Evolutionary conservation across 2,329 filamentous ascomycete genomes (phyloP).

Genomic region (Paraphoma sp.): DNA sequence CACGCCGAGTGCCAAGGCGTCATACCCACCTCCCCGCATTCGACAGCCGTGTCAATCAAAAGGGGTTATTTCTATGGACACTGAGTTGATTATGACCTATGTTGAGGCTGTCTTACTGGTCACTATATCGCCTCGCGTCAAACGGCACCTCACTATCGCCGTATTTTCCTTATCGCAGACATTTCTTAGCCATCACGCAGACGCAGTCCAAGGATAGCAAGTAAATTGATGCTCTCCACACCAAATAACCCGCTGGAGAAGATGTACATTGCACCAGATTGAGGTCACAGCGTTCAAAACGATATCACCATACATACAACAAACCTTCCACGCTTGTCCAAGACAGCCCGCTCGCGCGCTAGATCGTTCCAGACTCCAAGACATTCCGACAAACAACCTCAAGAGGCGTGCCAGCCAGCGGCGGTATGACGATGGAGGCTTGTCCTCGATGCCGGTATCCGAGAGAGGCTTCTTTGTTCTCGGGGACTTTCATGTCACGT

Average conservation of each 20-base stretch:
- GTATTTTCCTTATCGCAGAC: too few relatives aligned
- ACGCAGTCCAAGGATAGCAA: too few relatives aligned
- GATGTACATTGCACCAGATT: too few relatives aligned
- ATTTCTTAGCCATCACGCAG: too few relatives aligned
- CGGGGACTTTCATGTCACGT: neutral
- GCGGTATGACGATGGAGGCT: constrained; percentile 1
- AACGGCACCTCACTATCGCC: too few relatives aligned
- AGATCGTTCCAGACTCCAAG: neutral
- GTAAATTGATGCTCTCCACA: too few relatives aligned
- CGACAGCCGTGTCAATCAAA: neutral
- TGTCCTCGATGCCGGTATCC: neutral
- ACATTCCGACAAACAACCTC: neutral
- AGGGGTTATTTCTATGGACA: neutral
- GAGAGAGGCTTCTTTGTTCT: neutral
- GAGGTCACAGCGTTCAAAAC: neutral
- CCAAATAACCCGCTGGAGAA: too few relatives aligned
- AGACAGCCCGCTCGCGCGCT: neutral
- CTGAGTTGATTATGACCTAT: neutral
- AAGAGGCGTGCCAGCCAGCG: neutral
- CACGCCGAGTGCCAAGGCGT: neutral
- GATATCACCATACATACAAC: neutral
- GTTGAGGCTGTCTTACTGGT: neutral
- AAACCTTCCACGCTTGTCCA: neutral
- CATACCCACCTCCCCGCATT: neutral
- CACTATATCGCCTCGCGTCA: neutral